These are phyloP conservation scores for Copromyces sp. DNA, from an alignment of 495 filamentous ascomycete species.

Conservation along the genomic window DNA sequence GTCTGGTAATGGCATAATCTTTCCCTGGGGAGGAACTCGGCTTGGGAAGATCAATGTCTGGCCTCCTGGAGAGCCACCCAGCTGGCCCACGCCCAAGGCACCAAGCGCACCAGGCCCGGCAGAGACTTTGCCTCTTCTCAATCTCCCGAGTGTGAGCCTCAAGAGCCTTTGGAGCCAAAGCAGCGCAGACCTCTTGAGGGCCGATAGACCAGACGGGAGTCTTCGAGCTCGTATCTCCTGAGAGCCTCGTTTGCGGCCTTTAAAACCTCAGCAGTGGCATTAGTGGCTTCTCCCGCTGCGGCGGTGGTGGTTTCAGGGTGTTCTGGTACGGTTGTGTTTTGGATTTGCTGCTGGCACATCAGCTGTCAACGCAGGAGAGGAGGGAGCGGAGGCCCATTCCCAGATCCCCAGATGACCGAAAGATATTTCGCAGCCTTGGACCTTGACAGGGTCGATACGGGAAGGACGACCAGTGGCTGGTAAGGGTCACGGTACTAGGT, in stretches of 20 bases:
- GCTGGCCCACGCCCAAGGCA: neutral
- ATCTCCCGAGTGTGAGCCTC: neutral
- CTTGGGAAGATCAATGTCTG: neutral
- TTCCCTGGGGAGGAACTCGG: neutral
- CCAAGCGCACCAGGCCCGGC: neutral
- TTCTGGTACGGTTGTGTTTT: no score
- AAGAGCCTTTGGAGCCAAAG: neutral
- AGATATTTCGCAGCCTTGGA: no score
- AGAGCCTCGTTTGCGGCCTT: neutral
- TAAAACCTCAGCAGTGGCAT: neutral
- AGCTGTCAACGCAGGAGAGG: no score
- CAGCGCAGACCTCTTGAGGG: neutral
- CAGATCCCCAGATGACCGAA: no score
- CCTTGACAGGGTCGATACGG: no score
- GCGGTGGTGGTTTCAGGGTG: neutral
- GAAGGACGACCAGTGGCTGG: no score
- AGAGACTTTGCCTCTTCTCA: neutral
- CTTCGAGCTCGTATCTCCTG: neutral
- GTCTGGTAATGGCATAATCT: neutral
- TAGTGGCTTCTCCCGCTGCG: neutral
- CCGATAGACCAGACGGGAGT: neutral
- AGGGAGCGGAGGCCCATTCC: no score
- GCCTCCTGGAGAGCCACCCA: neutral
- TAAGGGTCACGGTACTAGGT: no score
- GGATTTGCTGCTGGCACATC: no score